phyloP scores from a whole-genome alignment of 2,329 filamentous ascomycete species.

The Hirsutella minnesotensis region DNA sequence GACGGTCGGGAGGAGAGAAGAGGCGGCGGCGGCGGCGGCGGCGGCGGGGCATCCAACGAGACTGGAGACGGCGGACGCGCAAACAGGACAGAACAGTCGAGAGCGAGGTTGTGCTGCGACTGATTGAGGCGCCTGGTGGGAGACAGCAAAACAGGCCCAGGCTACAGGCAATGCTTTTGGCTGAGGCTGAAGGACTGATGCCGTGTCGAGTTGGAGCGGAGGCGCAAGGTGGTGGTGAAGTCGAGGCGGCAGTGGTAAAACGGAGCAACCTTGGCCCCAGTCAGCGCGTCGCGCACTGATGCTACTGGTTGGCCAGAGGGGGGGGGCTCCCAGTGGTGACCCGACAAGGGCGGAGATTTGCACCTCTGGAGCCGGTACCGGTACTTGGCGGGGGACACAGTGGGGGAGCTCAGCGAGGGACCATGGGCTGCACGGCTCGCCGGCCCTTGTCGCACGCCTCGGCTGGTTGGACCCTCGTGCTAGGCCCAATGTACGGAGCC shows the following conservation, averaged over 20 bases:
- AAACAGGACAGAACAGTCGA: no score
- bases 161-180: no score
- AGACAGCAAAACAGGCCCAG: no score
- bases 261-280: slow-evolving; percentile 4
- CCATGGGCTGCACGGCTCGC: no score
- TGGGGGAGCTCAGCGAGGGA: neutral
- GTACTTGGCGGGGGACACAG: neutral
- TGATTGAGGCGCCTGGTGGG: no score
- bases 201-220: neutral
- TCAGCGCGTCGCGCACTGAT: slow-evolving; percentile 23
- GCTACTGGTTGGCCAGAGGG: slow-evolving; percentile 16
- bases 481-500: no score
- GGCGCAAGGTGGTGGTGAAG: neutral
- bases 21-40: no score
- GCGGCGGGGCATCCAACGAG: no score
- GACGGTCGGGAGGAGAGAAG: neutral
- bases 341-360: neutral
- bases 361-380: neutral
- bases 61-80: no score
- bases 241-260: slow-evolving; percentile 7
- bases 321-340: slow-evolving; percentile 2
- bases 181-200: neutral
- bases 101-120: no score
- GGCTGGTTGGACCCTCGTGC: no score
- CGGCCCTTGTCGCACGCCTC: no score